Conservation (phyloP, 2,329 filamentous ascomycete genomes). For the Microsporum audouinii region DNA sequence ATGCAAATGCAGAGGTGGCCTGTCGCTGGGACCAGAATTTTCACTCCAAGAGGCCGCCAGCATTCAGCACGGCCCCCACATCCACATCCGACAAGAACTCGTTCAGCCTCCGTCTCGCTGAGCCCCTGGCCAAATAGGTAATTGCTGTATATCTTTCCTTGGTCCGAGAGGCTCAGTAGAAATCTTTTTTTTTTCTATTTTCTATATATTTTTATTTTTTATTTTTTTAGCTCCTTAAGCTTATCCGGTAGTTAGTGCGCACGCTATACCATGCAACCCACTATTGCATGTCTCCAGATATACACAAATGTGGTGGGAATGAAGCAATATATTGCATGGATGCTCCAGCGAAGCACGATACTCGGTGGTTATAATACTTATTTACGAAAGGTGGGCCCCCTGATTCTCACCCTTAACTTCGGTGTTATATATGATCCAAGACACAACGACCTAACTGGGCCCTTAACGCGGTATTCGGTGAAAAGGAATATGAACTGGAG, state of each 20-base stretch:
- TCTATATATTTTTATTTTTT: neutral
- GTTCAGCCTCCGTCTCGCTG: neutral
- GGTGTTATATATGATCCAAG: neutral
- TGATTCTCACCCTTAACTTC: neutral
- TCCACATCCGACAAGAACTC: neutral
- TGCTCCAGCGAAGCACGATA: neutral
- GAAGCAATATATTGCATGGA: neutral
- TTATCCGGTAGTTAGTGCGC: neutral
- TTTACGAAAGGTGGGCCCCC: neutral
- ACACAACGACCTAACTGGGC: neutral
- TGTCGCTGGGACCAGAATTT: slow-evolving; percentile 1
- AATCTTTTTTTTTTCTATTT: neutral
- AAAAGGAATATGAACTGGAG: neutral
- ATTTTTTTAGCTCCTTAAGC: neutral
- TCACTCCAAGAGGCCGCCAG: neutral
- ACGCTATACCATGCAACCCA: neutral
- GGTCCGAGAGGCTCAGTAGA: neutral
- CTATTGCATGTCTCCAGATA: neutral
- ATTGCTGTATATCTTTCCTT: neutral
- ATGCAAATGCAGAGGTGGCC: neutral
- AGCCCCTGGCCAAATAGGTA: neutral
- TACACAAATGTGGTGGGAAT: neutral
- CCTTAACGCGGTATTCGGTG: neutral
- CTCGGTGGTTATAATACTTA: neutral
- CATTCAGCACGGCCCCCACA: neutral